phyloP scores from a whole-genome alignment of 2,329 filamentous ascomycete species.

The Dactylonectria estremocensis region DNA sequence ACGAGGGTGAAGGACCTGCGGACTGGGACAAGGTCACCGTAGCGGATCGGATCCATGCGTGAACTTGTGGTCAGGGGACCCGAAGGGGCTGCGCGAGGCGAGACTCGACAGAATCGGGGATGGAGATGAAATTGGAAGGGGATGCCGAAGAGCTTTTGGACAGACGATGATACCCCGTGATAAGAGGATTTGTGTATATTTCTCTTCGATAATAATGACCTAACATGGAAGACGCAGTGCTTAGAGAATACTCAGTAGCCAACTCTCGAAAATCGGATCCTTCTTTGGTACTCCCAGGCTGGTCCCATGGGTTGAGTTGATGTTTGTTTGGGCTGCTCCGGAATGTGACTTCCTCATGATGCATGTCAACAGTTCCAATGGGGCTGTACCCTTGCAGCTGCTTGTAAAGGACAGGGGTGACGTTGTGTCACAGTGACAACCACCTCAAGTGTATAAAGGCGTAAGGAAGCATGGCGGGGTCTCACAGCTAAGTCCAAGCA shows the following conservation, averaged over 20 bases:
- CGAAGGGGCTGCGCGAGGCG: background rate
- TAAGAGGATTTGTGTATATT: conserved; percentile 14
- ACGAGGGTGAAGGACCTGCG: conserved; percentile 74
- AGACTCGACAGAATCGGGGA: background rate
- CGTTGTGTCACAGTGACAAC: background rate
- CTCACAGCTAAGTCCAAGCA: background rate
- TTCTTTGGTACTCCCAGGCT: background rate
- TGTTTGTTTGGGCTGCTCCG: no score
- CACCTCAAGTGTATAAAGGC: background rate
- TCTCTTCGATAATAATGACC: background rate
- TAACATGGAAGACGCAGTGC: background rate
- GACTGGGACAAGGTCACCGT: conserved; percentile 63
- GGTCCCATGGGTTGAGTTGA: no score
- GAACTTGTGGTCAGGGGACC: background rate
- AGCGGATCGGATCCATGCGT: conserved; percentile 50
- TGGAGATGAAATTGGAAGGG: conserved; percentile 8
- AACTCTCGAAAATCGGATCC: background rate
- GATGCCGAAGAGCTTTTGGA: conserved; percentile 15
- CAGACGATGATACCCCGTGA: conserved; percentile 47
- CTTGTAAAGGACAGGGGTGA: background rate
- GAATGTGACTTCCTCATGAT: background rate
- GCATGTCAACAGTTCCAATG: background rate
- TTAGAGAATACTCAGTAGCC: background rate
- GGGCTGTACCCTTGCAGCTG: background rate
- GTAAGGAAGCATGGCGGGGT: background rate